These are phyloP conservation scores for Saccharomycopsis babjevae DNA, from an alignment of 805 yeast species.

Conservation along the genomic window DNA sequence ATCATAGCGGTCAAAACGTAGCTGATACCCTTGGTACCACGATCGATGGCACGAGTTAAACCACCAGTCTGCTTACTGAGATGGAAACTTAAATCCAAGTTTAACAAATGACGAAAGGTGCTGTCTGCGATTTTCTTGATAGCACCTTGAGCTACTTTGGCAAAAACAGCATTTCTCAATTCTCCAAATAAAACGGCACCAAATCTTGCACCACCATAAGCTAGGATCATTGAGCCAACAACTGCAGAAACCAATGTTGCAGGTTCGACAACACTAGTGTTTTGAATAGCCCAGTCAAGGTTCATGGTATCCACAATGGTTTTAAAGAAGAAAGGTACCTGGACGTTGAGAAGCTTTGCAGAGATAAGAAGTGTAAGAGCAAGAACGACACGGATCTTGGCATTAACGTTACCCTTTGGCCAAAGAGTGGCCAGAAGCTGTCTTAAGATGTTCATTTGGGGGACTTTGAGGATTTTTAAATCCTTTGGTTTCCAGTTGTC, in stretches of 20 bases:
- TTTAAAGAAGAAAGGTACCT: constrained; percentile 92
- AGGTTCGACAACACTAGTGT: constrained; percentile 27
- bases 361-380: constrained; percentile 68
- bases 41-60: constrained; percentile 86
- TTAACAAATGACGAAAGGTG: constrained; percentile 75
- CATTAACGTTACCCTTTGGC: constrained; percentile 64
- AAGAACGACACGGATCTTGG: constrained; percentile 60
- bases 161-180: constrained; percentile 88
- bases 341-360: constrained; percentile 82
- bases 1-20: constrained; percentile 92
- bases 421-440: constrained; percentile 64
- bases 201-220: constrained; percentile 89
- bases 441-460: constrained; percentile 43
- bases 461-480: constrained; percentile 19
- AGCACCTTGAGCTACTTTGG: constrained; percentile 90
- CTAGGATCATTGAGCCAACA: constrained; percentile 60
- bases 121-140: constrained; percentile 81
- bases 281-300: constrained; percentile 51
- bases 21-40: constrained; percentile 96
- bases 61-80: constrained; percentile 92
- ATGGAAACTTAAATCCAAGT: constrained; percentile 83
- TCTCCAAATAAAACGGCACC: constrained; percentile 95
- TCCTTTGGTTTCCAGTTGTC: neutral
- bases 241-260: constrained; percentile 56
- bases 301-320: constrained; percentile 87